phyloP scores from a whole-genome alignment of 1,284 basidiomycete genomes.

The Moesziomyces aphidis region DNA sequence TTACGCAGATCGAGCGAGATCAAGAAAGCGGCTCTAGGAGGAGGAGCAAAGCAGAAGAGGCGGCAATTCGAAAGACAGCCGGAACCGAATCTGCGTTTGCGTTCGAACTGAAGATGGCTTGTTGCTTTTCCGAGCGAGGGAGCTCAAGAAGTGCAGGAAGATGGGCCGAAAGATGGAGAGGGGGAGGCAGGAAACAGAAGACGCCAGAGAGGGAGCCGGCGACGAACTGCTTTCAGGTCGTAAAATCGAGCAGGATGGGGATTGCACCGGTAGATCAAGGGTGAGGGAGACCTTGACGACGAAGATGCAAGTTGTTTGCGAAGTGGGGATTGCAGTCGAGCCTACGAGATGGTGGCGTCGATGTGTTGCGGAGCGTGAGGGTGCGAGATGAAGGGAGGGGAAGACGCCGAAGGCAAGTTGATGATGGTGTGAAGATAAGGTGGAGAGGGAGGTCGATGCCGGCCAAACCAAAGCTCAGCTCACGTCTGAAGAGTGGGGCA shows the following conservation, averaged over 20 bases:
- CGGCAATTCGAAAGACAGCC: not conserved
- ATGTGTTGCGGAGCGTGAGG: not conserved
- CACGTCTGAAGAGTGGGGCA: no score
- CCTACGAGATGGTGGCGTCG: not conserved
- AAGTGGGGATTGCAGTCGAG: not conserved
- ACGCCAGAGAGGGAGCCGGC: conserved; percentile 31
- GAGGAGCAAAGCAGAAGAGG: not conserved
- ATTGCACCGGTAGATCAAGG: conserved; percentile 36
- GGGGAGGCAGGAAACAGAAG: not conserved
- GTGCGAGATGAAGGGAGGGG: not conserved
- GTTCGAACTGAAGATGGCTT: not conserved
- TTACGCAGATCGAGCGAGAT: not conserved
- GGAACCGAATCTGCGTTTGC: not conserved
- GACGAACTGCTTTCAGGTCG: not conserved
- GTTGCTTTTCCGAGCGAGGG: conserved; percentile 14
- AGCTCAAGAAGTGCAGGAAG: conserved; percentile 10
- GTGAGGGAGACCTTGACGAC: conserved; percentile 49
- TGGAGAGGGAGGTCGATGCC: not conserved
- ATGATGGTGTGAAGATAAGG: conserved; percentile 22
- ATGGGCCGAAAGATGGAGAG: not conserved
- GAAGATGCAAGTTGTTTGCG: conserved; percentile 4
- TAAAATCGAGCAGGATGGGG: not conserved
- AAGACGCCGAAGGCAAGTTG: conserved; percentile 5
- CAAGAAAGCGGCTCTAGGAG: not conserved
- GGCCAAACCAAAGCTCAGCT: not conserved